phyloP scores from a whole-genome alignment of 441 rosid genomes.

The Rhodomyrtus psidioides region DNA sequence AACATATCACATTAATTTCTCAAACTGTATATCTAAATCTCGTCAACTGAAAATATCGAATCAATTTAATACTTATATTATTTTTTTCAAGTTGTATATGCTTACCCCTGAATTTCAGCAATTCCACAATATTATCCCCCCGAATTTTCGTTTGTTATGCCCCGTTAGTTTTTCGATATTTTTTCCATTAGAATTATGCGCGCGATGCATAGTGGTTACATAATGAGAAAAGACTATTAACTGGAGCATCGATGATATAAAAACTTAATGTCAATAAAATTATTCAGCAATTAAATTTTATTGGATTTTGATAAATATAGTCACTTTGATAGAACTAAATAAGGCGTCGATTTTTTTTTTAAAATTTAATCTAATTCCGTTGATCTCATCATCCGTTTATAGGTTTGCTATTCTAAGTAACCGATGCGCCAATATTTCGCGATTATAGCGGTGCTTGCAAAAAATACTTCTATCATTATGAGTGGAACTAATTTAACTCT shows the following conservation, averaged over 20 bases:
- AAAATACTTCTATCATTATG: neutral
- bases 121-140: no score
- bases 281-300: neutral
- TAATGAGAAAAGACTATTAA: neutral
- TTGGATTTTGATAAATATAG: neutral
- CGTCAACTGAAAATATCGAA: neutral
- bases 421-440: neutral
- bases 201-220: no score
- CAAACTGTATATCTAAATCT: no score
- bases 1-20: neutral
- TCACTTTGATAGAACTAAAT: neutral
- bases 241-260: neutral
- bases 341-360: neutral
- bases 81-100: rapidly evolving
- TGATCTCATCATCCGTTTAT: no score
- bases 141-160: neutral
- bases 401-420: neutral
- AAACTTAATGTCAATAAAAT: neutral
- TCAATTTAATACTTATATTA: neutral
- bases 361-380: neutral
- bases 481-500: neutral
- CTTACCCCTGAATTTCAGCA: neutral
- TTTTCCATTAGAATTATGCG: neutral
- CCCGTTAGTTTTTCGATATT: neutral
- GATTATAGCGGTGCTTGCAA: neutral